phyloP scores from a whole-genome alignment of 148 eudicot genomes.

The Vaccinium vitisidaea region DNA sequence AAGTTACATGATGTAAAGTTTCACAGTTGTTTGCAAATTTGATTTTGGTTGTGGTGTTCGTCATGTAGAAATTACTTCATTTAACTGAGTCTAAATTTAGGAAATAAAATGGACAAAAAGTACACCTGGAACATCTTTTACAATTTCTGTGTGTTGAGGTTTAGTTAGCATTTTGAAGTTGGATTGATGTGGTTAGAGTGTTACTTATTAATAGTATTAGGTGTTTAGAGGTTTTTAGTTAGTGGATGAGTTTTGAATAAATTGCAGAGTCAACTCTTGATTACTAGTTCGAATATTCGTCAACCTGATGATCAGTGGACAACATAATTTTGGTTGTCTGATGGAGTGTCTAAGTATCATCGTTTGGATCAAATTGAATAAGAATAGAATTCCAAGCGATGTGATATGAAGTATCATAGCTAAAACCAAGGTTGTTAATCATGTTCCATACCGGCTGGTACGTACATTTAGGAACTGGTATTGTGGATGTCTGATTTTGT shows the following conservation, averaged over 20 bases:
- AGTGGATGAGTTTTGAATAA: background rate
- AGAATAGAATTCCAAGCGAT: background rate
- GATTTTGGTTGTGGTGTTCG: background rate
- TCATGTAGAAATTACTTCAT: background rate
- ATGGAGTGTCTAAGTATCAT: background rate
- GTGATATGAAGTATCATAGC: background rate
- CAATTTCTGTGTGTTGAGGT: background rate
- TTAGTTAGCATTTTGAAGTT: background rate
- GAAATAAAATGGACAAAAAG: no score
- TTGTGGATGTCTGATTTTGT: no score
- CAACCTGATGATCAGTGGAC: background rate
- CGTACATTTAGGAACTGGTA: no score
- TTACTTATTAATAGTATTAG: background rate
- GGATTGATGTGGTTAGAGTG: background rate
- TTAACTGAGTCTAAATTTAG: background rate
- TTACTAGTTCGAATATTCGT: background rate
- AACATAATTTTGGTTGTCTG: background rate
- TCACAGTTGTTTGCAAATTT: background rate
- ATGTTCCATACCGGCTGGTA: no score
- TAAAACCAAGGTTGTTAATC: no score
- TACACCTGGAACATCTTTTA: no score
- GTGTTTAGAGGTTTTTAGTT: background rate
- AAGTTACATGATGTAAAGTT: background rate
- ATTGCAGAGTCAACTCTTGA: background rate
- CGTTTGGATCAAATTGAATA: background rate